These are phyloP conservation scores for Biancaea sappan DNA, from an alignment of 306 rosid genomes.

Conservation along the genomic window DNA sequence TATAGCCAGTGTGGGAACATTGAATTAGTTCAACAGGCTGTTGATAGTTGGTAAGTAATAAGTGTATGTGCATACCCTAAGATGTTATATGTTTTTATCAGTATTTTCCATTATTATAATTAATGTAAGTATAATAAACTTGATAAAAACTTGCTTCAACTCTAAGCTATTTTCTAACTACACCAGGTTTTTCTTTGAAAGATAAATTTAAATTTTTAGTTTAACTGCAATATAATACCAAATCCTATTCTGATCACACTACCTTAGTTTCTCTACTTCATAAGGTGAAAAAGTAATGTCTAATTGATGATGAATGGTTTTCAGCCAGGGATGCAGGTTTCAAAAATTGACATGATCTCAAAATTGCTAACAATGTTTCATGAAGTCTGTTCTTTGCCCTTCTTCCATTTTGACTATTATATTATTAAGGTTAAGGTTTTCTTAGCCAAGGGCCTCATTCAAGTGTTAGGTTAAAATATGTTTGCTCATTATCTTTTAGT, in stretches of 20 bases:
- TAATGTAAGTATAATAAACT: background rate
- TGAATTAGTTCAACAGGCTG: slow-evolving; percentile 70
- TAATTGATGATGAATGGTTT: background rate
- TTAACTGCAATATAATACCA: background rate
- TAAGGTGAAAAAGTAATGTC: background rate
- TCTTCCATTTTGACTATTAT: background rate
- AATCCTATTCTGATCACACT: background rate
- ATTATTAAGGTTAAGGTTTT: background rate
- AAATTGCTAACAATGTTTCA: background rate
- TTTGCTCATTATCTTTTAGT: background rate
- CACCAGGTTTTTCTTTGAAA: background rate
- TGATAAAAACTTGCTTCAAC: background rate
- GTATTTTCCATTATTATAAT: background rate
- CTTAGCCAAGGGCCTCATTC: background rate
- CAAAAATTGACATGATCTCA: background rate
- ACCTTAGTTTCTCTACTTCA: background rate
- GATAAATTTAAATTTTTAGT: background rate
- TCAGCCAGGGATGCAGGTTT: background rate
- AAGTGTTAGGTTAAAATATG: background rate
- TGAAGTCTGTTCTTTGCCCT: background rate
- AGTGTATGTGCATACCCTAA: slow-evolving; percentile 23
- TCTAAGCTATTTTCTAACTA: background rate
- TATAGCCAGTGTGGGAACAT: slow-evolving; percentile 64
- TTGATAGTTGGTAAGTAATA: slow-evolving; percentile 95
- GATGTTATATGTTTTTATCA: background rate